These are phyloP conservation scores for Primulina huaijiensis DNA, from an alignment of 257 asterid species.

Conservation along the genomic window DNA sequence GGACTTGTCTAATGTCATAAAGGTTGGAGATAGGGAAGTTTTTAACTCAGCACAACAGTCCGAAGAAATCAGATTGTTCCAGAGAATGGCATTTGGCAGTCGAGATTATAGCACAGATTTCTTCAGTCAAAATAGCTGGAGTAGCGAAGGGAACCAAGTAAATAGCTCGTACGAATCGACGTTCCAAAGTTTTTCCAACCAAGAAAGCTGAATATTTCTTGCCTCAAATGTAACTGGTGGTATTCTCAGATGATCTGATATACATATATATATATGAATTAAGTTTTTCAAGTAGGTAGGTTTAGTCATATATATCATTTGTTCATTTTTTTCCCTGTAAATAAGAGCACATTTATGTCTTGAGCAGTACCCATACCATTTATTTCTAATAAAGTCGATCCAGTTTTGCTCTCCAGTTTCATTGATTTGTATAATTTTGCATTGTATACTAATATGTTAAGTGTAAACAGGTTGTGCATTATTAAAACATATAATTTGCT, in stretches of 20 bases:
- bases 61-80: conserved; percentile 21
- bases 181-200: background rate
- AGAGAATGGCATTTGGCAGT: conserved; percentile 26
- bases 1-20: conserved; percentile 25
- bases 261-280: background rate
- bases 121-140: conserved; percentile 5
- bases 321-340: conserved; percentile 10
- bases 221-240: background rate
- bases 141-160: background rate
- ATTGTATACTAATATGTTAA: too few species aligned
- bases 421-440: background rate
- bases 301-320: background rate
- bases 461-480: too few species aligned
- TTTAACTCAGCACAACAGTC: conserved; percentile 19
- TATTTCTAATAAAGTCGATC: background rate
- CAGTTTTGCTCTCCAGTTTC: background rate
- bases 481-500: background rate
- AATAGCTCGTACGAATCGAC: background rate
- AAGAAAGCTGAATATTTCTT: background rate
- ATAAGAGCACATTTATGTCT: background rate
- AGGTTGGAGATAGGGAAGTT: conserved; percentile 22
- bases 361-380: background rate
- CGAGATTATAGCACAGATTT: conserved; percentile 20
- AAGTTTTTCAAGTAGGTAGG: background rate
- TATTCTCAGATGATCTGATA: background rate